A percentile compares a stretch with the other conserved stretches of the same genome.
These are phyloP conservation scores for Pichia heedii DNA, from an alignment of 805 yeast species.

Conservation along the genomic window DNA sequence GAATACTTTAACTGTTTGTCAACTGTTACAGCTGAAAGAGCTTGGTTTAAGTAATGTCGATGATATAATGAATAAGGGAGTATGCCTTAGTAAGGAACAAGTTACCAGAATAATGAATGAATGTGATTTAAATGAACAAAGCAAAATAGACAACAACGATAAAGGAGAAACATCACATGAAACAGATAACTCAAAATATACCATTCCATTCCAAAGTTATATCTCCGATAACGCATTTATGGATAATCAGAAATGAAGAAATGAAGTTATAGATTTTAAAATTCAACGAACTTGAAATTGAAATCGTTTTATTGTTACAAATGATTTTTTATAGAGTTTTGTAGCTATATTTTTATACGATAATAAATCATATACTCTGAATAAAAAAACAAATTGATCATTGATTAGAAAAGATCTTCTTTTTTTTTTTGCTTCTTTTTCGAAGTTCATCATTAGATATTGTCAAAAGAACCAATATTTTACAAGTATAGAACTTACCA, in stretches of 20 bases:
- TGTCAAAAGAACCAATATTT: background rate
- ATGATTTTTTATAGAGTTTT: too few species aligned
- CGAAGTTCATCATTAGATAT: too few species aligned
- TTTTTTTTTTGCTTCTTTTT: too few species aligned
- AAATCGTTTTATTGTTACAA: too few species aligned
- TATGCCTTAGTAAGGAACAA: conserved; percentile 5
- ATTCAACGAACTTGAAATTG: too few species aligned
- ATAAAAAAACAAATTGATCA: too few species aligned
- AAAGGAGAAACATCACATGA: background rate
- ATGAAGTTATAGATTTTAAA: background rate
- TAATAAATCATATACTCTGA: too few species aligned
- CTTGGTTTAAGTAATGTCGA: conserved; percentile 8
- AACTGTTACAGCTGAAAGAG: conserved; percentile 8
- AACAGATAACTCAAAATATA: too few species aligned
- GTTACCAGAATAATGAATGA: conserved; percentile 7
- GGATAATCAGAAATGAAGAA: background rate
- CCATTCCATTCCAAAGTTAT: background rate
- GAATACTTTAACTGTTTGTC: conserved; percentile 8
- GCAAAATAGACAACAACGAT: background rate
- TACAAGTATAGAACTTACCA: background rate
- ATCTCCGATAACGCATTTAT: background rate
- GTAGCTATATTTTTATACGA: too few species aligned
- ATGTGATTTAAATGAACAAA: conserved; percentile 1
- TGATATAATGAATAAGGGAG: conserved; percentile 2
- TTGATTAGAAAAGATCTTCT: background rate